Evolutionary conservation across 1,284 basidiomycete genomes (phyloP).

Genomic region (Ceratobasidium sp.): DNA sequence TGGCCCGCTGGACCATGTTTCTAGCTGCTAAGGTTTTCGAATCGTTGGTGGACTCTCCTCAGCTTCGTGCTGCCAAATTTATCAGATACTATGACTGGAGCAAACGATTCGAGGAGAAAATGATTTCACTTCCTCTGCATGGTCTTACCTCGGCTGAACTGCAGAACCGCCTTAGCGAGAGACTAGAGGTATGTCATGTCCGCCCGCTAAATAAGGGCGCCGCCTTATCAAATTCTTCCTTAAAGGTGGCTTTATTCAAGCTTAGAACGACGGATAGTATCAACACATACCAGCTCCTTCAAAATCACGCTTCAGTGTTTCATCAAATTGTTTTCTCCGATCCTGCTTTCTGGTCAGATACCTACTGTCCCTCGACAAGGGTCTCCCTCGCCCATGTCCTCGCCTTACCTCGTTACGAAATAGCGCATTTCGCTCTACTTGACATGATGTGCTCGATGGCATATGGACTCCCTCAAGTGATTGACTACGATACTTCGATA

Average conservation of each 20-base stretch:
- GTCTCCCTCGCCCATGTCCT: conserved; percentile 9
- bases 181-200: conserved; percentile 16
- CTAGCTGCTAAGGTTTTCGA: not conserved
- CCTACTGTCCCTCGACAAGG: not conserved
- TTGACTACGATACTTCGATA: conserved; percentile 30
- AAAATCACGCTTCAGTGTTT: not conserved
- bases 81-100: conserved; percentile 5
- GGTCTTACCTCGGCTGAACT: not conserved
- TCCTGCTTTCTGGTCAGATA: conserved; percentile 2
- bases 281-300: conserved; percentile 22
- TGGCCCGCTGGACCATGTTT: conserved; percentile 1
- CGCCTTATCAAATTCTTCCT: not conserved
- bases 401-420: conserved; percentile 10
- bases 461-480: too few species aligned
- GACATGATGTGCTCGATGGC: conserved; percentile 28
- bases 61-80: not conserved
- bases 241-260: conserved; percentile 5
- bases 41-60: not conserved
- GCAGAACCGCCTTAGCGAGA: not conserved
- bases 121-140: not conserved
- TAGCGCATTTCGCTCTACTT: conserved; percentile 6
- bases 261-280: not conserved
- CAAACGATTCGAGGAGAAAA: not conserved
- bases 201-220: too few species aligned
- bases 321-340: conserved; percentile 29